Conservation (phyloP, 495 filamentous ascomycete species). For the Neurospora sp. region DNA sequence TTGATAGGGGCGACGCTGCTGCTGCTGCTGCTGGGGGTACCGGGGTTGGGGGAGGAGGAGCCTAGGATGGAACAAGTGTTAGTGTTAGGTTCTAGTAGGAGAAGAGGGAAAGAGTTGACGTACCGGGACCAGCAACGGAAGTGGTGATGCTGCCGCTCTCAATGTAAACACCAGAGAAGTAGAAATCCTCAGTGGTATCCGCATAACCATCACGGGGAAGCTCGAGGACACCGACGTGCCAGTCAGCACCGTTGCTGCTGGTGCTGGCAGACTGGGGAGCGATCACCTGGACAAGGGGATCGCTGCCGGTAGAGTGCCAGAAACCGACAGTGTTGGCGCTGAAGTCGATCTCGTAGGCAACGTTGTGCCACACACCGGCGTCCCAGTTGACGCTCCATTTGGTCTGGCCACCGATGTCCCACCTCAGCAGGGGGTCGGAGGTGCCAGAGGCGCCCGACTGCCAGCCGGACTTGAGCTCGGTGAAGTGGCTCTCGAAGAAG, state of each 20-base stretch:
- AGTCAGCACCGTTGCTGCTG: constrained; percentile 62
- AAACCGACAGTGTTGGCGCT: constrained; percentile 47
- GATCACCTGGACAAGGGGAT: constrained; percentile 43
- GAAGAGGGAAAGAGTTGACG: not conserved
- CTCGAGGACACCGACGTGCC: constrained; percentile 65
- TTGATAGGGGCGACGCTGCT: not conserved
- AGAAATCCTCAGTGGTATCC: constrained; percentile 54
- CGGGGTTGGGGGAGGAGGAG: not conserved
- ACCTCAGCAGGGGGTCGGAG: constrained; percentile 35
- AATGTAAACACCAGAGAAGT: constrained; percentile 63
- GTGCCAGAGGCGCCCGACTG: constrained; percentile 46
- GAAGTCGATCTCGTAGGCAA: constrained; percentile 64
- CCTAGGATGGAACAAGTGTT: too few species aligned
- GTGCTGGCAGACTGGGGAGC: constrained; percentile 46
- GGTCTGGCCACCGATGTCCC: constrained; percentile 30
- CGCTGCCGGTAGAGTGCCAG: constrained; percentile 56
- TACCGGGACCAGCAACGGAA: constrained; percentile 22
- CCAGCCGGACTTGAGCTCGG: constrained; percentile 64
- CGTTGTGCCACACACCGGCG: constrained; percentile 64
- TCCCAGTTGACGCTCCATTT: constrained; percentile 37
- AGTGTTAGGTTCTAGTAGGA: not conserved
- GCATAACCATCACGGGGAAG: constrained; percentile 48
- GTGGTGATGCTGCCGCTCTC: constrained; percentile 56
- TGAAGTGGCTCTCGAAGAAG: constrained; percentile 71
- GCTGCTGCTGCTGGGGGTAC: not conserved